Evolutionary conservation across 495 filamentous ascomycete genomes (phyloP).

Genomic region (Aspergillus cristatus): DNA sequence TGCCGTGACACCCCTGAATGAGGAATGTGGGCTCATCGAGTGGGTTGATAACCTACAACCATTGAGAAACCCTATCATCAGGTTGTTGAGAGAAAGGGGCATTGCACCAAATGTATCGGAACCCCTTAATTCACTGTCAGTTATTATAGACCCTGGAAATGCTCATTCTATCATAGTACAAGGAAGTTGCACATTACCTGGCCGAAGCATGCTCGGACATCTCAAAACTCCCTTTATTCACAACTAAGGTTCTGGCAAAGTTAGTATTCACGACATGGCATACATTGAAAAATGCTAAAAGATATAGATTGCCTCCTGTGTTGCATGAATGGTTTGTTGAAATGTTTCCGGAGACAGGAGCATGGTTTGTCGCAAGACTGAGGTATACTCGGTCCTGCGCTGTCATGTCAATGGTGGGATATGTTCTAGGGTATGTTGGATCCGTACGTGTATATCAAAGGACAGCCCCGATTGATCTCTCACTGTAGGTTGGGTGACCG

Average conservation of each 20-base stretch:
- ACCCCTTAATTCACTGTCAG: too few relatives aligned
- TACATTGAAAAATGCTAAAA: conserved; percentile 7
- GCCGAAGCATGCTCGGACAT: conserved; percentile 46
- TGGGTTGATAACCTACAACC: conserved; percentile 98
- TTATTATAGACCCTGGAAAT: too few relatives aligned
- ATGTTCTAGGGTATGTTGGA: conserved; percentile 63
- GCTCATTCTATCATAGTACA: conserved; percentile 34
- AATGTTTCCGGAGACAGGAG: conserved; percentile 83
- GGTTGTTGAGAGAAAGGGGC: conserved; percentile 61
- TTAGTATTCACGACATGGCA: conserved; percentile 9
- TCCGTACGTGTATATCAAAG: not conserved
- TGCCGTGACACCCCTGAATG: conserved; percentile 89
- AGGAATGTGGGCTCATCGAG: conserved; percentile 95
- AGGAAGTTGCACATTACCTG: conserved; percentile 47
- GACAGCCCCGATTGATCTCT: conserved; percentile 1
- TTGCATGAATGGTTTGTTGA: conserved; percentile 93
- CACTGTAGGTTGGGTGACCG: conserved; percentile 70
- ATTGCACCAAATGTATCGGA: conserved; percentile 43
- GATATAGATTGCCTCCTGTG: conserved; percentile 60
- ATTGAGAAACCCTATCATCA: conserved; percentile 81
- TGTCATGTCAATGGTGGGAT: conserved; percentile 96
- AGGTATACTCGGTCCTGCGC: conserved; percentile 88
- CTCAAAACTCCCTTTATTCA: conserved; percentile 57
- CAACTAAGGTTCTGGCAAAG: conserved; percentile 49
- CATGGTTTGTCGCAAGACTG: conserved; percentile 87